Evolutionary conservation across 2,329 filamentous ascomycete species (phyloP).

Genomic region (Rosellinia necatrix): DNA sequence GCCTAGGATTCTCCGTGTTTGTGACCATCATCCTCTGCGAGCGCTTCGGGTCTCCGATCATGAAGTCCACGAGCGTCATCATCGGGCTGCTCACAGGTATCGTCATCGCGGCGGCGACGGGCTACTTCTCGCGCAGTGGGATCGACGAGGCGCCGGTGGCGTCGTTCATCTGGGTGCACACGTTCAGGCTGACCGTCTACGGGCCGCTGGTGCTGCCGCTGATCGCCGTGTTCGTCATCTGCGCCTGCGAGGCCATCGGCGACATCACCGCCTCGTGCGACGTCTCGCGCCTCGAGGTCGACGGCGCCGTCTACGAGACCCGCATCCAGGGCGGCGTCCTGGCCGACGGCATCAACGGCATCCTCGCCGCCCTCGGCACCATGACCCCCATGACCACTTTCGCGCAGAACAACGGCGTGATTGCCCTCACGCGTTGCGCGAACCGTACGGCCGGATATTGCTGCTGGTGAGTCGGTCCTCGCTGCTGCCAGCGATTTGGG

Average conservation of each 20-base stretch:
- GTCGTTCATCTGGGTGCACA: slow-evolving; percentile 80
- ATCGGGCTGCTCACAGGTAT: slow-evolving; percentile 76
- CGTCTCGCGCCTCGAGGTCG: slow-evolving; percentile 75
- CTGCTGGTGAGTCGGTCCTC: slow-evolving; percentile 53
- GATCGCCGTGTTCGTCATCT: slow-evolving; percentile 71
- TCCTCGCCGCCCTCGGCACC: slow-evolving; percentile 76
- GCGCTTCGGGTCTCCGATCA: slow-evolving; percentile 79
- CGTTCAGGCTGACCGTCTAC: slow-evolving; percentile 73
- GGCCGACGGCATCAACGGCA: slow-evolving; percentile 76
- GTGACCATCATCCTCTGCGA: slow-evolving; percentile 79
- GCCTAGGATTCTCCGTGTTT: slow-evolving; percentile 79
- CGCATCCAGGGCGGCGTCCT: slow-evolving; percentile 80
- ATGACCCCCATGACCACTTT: slow-evolving; percentile 82
- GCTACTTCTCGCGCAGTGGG: slow-evolving; percentile 75
- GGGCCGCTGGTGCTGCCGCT: slow-evolving; percentile 75
- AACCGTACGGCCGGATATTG: slow-evolving; percentile 81
- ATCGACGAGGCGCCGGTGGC: slow-evolving; percentile 73
- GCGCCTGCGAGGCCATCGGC: slow-evolving; percentile 79
- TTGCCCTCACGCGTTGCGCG: slow-evolving; percentile 79
- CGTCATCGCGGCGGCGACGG: slow-evolving; percentile 76
- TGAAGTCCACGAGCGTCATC: slow-evolving; percentile 80
- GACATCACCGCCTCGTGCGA: slow-evolving; percentile 83
- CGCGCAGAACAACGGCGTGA: slow-evolving; percentile 85
- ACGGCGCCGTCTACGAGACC: slow-evolving; percentile 72
- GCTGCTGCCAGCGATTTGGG: neutral